Evolutionary conservation across 2,329 filamentous ascomycete genomes (phyloP), one percentile per base, ranked within the genome.

Genomic region (Drechslera avenae): DNA sequence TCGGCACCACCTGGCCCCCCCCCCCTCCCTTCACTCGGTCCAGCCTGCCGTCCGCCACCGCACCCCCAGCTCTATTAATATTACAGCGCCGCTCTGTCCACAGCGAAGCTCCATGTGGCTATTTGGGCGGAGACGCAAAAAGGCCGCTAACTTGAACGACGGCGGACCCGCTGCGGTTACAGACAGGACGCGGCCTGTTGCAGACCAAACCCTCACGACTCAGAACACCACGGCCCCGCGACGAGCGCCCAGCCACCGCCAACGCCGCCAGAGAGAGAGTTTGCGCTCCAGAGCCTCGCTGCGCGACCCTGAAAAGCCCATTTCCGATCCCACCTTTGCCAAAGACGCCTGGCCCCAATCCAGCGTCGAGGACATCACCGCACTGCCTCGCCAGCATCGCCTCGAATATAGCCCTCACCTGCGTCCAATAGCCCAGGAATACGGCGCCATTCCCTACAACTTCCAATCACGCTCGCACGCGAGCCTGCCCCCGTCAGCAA

Each of bases 91-190:
- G 50, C 50, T 42, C 45, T 41, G 33, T 44, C 46, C 32, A 23
- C 37, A 37, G 33, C 52, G 18, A 31, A 33, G 41, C 33, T 50
- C 59, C 52, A 93, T 93, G 89, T 95, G 90, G 91, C 89, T 87
- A 55, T 96, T 95, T 75, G 82, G 86, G 75, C 86, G 87, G 68
- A 87, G 82, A 76, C 86, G 83, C 75, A 86, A 85, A 74, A 86
- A 86, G 75, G 84, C 84, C 73, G 82, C 80, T 62, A 81, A 81
- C 64, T 60, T 67, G 59, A 71, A 70, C 69, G 65, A 70, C 51
- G 68, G 61, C 59, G 63, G 57, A 46, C 32, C 65, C 62, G 74
- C 82, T 60, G 75, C 81, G 52, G 81, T 81, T 64, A 74, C 79
- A 66, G 79, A 85, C 69, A 76, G 77, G 59, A 73, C 73, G 59